phyloP scores from a whole-genome alignment of 2,329 filamentous ascomycete genomes.

The Claviceps fusiformis region DNA sequence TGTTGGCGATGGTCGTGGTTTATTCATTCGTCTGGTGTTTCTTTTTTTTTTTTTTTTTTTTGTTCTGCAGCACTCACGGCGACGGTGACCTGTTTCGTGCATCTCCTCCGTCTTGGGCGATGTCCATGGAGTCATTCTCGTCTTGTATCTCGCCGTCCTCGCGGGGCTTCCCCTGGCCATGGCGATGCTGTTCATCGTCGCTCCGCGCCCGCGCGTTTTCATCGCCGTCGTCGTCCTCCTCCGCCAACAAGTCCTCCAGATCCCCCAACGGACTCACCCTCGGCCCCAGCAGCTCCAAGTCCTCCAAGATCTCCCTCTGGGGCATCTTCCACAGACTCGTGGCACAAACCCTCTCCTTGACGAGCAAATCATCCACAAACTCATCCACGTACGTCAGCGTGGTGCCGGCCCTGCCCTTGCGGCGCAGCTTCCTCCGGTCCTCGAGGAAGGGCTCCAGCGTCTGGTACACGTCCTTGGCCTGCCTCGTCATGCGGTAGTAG shows the following conservation, averaged over 20 bases:
- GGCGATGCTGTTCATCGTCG: slow-evolving; percentile 9
- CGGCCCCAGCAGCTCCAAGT: slow-evolving; percentile 76
- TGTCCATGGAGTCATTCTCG: slow-evolving; percentile 21
- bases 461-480: slow-evolving; percentile 65
- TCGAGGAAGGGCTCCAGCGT: slow-evolving; percentile 70
- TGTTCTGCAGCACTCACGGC: not conserved
- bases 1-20: not conserved
- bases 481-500: slow-evolving; percentile 80
- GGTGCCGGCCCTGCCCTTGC: slow-evolving; percentile 61
- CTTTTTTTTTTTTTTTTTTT: not conserved
- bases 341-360: slow-evolving; percentile 78
- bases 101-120: slow-evolving; percentile 18
- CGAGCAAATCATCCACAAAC: slow-evolving; percentile 84
- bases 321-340: slow-evolving; percentile 91
- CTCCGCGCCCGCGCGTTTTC: slow-evolving; percentile 5
- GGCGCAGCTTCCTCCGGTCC: slow-evolving; percentile 71
- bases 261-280: slow-evolving; percentile 73
- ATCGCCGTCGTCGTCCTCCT: slow-evolving; percentile 35
- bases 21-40: not conserved
- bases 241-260: slow-evolving; percentile 56
- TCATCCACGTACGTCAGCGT: slow-evolving; percentile 73
- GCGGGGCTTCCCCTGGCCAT: slow-evolving; percentile 14
- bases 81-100: slow-evolving; percentile 13
- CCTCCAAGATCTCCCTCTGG: slow-evolving; percentile 67
- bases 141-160: slow-evolving; percentile 17